Percentiles rank a stretch among this genome's conserved stretches.
These are phyloP conservation scores for Davidsoniella neocaledoniae DNA, from an alignment of 2,329 filamentous ascomycete genomes.

Conservation along the genomic window DNA sequence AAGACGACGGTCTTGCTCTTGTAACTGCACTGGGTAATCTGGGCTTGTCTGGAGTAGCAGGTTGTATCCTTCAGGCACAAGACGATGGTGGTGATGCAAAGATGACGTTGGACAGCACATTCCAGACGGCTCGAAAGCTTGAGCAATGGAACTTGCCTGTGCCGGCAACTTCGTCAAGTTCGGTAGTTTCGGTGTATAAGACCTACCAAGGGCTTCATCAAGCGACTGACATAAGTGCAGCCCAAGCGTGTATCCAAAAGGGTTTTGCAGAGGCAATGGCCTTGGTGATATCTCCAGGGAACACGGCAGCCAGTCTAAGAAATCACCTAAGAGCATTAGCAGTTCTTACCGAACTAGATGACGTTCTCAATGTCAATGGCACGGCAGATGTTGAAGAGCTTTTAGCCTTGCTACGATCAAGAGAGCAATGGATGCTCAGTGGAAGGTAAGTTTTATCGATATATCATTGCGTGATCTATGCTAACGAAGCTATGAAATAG, in stretches of 20 bases:
- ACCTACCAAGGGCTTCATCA: constrained; percentile 65
- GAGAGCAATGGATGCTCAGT: constrained; percentile 65
- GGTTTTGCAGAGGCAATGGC: constrained; percentile 45
- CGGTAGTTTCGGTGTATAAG: constrained; percentile 58
- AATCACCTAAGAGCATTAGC: constrained; percentile 47
- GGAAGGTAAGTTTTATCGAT: constrained; percentile 43
- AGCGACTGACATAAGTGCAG: constrained; percentile 36
- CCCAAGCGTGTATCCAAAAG: constrained; percentile 42
- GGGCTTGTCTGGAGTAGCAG: constrained; percentile 72
- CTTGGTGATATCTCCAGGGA: constrained; percentile 31
- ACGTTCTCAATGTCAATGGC: constrained; percentile 47
- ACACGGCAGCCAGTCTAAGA: constrained; percentile 35
- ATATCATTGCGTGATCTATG: constrained; percentile 1
- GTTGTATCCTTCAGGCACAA: constrained; percentile 58
- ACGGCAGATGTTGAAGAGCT: constrained; percentile 42
- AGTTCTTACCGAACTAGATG: constrained; percentile 64
- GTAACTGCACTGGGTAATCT: constrained; percentile 63
- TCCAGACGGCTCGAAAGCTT: constrained; percentile 63
- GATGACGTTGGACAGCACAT: constrained; percentile 51
- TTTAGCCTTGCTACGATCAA: constrained; percentile 45
- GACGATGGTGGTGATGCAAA: constrained; percentile 35
- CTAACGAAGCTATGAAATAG: constrained; percentile 24
- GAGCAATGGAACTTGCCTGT: constrained; percentile 85
- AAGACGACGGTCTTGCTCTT: constrained; percentile 48
- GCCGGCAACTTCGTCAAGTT: constrained; percentile 43